Base-by-base conservation (phyloP, 2,329 filamentous ascomycete genomes). In the Coniella vitis region DNA sequence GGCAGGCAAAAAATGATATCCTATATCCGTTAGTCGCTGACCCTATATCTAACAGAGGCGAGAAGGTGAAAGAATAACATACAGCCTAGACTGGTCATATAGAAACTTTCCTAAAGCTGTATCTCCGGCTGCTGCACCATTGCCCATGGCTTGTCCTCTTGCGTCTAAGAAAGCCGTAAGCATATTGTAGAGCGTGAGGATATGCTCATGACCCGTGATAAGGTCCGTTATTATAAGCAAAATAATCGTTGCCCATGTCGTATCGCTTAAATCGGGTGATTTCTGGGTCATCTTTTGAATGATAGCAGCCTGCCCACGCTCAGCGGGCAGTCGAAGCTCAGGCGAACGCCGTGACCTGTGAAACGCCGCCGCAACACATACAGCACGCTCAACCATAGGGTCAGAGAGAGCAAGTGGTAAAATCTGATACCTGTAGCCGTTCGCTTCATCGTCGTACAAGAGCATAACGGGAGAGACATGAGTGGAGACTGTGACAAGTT, bases 311-410 rank as follows among this genome's bases (percentile, higher is more conserved):
- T 47, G 47, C n/a, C 51, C 51, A 7, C 17, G 29, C 20, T 53
- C 51, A 19, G 51, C 51, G 19, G 51, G 51, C 9, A 49, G 38
- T n/a, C 51, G 47, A 7, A 53, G 51, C 43, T 53, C 47, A 10
- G 51, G 51, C 16, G 19, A 41, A 8, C 34, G 37, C n/a, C 34
- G 32, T 12, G 51, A 53, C 31, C 49, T 17, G 34, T 53, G 51
- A 44, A 53, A 53, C 8, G 51, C 51, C 10, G 51, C 51, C 3
- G 51, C 47, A 31, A 53, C 47, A 16, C 51, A 53, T n/a, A 53
- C 51, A 29, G 51, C 51, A 19, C 51, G 47, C 42, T 49, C 47
- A 14, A 53, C 38, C 13, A 53, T 21, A 25, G 51, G 51, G 10
- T 44, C 43, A 2, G 42, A 41, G 12, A 50, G 47, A 2, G 51